These are phyloP conservation scores for Murraya koenigii DNA, from an alignment of 345 rosid species.

Conservation along the genomic window DNA sequence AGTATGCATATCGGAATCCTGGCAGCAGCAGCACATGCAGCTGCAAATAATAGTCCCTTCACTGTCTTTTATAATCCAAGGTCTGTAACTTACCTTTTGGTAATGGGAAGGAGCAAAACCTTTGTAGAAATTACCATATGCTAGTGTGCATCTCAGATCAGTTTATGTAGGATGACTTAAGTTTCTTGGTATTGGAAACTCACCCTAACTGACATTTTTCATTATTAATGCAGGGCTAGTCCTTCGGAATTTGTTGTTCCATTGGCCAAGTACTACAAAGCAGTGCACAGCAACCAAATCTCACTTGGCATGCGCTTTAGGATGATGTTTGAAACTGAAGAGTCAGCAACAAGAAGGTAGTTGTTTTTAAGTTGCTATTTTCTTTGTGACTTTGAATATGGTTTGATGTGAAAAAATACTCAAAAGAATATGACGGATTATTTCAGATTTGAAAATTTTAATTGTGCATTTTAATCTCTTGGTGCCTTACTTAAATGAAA, in stretches of 20 bases:
- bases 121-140: neutral
- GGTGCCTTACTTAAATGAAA: neutral
- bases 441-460: neutral
- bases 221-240: constrained; percentile 54
- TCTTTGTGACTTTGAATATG: neutral
- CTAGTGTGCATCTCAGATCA: neutral
- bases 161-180: neutral
- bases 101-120: neutral
- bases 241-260: constrained; percentile 97
- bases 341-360: constrained; percentile 78
- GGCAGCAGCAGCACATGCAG: constrained; percentile 99
- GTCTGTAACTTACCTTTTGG: constrained; percentile 23
- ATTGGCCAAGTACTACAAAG: constrained; percentile 87
- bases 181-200: constrained; percentile 1
- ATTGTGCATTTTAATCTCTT: constrained; percentile 1
- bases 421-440: neutral
- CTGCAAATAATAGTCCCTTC: constrained; percentile 89
- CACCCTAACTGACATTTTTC: neutral
- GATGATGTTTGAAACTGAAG: constrained; percentile 99
- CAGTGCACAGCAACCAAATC: constrained; percentile 65
- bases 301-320: constrained; percentile 92
- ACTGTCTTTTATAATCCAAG: constrained; percentile 90
- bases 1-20: constrained; percentile 97
- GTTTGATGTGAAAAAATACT: neutral
- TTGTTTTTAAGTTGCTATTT: neutral